phyloP scores from a whole-genome alignment of 2,329 filamentous ascomycete genomes.

The Aphanocladium album region DNA sequence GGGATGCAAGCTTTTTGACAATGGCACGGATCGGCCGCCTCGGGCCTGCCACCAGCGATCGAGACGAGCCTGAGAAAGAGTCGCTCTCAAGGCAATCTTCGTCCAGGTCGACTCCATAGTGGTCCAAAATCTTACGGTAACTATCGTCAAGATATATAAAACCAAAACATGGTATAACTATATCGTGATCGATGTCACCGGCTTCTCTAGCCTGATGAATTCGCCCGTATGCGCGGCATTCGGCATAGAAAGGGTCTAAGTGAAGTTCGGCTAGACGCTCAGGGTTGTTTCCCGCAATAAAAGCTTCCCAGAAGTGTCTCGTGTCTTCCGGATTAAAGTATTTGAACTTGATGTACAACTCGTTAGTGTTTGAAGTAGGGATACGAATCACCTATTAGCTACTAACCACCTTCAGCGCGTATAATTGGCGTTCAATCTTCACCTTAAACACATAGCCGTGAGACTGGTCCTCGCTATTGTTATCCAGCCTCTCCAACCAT shows the following conservation, averaged over 20 bases:
- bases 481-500: constrained; percentile 18
- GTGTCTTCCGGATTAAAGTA: constrained; percentile 14
- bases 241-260: not conserved
- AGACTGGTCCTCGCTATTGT: constrained; percentile 1
- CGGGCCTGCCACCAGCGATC: not conserved
- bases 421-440: constrained; percentile 13
- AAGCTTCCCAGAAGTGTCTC: not conserved
- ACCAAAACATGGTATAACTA: not conserved
- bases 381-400: not conserved
- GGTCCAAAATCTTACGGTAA: not conserved
- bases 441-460: constrained; percentile 19
- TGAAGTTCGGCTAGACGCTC: not conserved
- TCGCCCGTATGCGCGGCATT: constrained; percentile 6
- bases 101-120: not conserved
- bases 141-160: not conserved
- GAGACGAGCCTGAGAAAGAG: not conserved
- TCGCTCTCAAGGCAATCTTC: not conserved
- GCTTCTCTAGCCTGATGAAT: not conserved
- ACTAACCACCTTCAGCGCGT: constrained; percentile 20
- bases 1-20: not conserved
- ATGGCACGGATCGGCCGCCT: not conserved
- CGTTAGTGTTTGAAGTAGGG: not conserved
- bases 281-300: not conserved
- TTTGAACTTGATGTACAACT: constrained; percentile 17
- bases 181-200: not conserved